These are phyloP conservation scores for Penicillium sp. DNA, from an alignment of 2,329 filamentous ascomycete species.

Conservation along the genomic window DNA sequence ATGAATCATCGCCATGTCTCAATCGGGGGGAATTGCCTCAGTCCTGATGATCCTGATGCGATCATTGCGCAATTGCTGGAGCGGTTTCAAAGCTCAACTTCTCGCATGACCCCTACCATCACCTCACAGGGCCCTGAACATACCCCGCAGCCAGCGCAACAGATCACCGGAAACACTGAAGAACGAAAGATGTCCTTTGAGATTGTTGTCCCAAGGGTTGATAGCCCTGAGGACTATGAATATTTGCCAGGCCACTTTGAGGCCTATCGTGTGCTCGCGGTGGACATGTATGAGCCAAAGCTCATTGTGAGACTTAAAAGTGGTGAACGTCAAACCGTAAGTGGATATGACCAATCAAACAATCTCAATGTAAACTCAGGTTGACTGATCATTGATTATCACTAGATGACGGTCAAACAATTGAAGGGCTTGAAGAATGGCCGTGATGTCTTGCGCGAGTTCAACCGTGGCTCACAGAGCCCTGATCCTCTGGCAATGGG, in stretches of 20 bases:
- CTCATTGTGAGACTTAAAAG: conserved; percentile 39
- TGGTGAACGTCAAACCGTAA: conserved; percentile 37
- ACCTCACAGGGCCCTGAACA: neutral
- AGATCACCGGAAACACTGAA: neutral
- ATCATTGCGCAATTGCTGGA: conserved; percentile 9
- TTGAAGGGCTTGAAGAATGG: conserved; percentile 34
- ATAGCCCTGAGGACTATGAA: conserved; percentile 37
- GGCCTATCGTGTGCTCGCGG: conserved; percentile 32
- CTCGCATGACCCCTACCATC: neutral
- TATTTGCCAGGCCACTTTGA: conserved; percentile 42
- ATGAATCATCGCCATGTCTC: conserved; percentile 3
- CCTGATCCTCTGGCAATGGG: conserved; percentile 8
- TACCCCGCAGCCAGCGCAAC: neutral
- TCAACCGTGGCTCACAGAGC: conserved; percentile 14
- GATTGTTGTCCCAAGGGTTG: conserved; percentile 34
- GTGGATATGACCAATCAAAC: conserved; percentile 13
- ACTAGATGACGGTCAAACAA: conserved; percentile 28
- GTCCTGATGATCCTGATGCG: conserved; percentile 8
- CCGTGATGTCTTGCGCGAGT: conserved; percentile 13
- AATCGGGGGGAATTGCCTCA: neutral
- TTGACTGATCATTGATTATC: neutral
- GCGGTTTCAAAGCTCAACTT: conserved; percentile 4
- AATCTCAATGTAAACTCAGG: conserved; percentile 10
- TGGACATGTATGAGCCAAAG: conserved; percentile 25
- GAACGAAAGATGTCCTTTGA: conserved; percentile 8